Evolutionary conservation across 2,329 filamentous ascomycete genomes (phyloP).

Genomic region (Talaromyces marneffei): DNA sequence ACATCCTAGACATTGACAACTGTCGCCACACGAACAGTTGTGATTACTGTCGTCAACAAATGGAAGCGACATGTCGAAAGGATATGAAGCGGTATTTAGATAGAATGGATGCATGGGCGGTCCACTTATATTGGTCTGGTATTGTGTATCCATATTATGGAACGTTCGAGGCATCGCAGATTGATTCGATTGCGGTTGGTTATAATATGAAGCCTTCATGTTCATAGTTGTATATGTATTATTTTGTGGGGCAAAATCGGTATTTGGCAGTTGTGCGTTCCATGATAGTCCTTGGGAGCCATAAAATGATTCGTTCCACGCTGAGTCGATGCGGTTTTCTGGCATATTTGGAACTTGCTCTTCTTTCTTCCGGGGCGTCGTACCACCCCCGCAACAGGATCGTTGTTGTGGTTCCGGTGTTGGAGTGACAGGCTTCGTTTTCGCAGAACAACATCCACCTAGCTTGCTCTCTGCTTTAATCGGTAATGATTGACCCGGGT

Average conservation of each 20-base stretch:
- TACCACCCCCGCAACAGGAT: constrained; percentile 28
- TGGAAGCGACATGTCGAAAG: constrained; percentile 12
- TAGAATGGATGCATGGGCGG: constrained; percentile 10
- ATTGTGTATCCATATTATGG: background rate
- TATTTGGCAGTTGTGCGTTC: background rate
- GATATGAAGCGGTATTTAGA: constrained; percentile 14
- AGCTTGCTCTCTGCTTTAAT: background rate
- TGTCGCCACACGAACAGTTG: constrained; percentile 40
- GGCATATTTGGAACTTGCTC: background rate
- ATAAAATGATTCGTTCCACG: background rate
- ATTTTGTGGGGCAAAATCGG: constrained; percentile 18
- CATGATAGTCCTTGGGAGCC: background rate
- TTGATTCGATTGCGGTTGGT: constrained; percentile 13
- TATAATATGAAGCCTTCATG: constrained; percentile 19
- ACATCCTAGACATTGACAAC: constrained; percentile 44
- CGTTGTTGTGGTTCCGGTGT: constrained; percentile 14
- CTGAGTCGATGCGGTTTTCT: background rate
- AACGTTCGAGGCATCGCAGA: background rate
- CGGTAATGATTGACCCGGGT: background rate
- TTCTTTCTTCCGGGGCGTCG: background rate
- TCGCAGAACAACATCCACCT: constrained; percentile 23
- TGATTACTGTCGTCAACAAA: constrained; percentile 23
- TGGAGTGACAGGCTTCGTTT: constrained; percentile 13
- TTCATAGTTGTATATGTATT: constrained; percentile 16
- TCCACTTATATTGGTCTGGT: background rate